Evolutionary conservation across 805 yeast species (phyloP).

Genomic region (Wickerhamomyces hampshirensis): DNA sequence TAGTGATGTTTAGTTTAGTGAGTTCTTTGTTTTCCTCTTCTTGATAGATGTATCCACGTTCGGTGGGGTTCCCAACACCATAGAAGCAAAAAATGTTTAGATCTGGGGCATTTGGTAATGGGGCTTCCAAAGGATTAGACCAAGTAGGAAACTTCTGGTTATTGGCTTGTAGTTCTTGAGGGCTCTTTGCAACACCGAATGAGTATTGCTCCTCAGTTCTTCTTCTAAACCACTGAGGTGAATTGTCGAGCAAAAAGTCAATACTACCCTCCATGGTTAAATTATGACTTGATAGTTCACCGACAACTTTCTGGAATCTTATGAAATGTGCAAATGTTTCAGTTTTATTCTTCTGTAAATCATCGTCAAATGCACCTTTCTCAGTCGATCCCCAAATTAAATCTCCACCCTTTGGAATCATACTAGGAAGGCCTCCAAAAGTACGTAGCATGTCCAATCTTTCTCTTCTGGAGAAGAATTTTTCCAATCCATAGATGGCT

Average conservation of each 20-base stretch:
- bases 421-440: constrained; percentile 92
- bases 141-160: constrained; percentile 74
- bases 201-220: constrained; percentile 72
- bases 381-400: constrained; percentile 75
- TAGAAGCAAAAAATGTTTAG: constrained; percentile 85
- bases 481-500: constrained; percentile 92
- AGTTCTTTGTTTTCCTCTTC: constrained; percentile 54
- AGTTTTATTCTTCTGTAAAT: constrained; percentile 23
- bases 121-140: constrained; percentile 92
- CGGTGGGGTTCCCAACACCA: constrained; percentile 97
- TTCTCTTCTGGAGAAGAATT: constrained; percentile 86
- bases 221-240: constrained; percentile 74
- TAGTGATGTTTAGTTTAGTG: constrained; percentile 60
- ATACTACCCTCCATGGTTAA: constrained; percentile 66
- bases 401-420: constrained; percentile 96
- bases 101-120: constrained; percentile 91
- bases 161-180: constrained; percentile 56
- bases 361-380: constrained; percentile 68
- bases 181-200: constrained; percentile 63
- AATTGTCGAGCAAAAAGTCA: constrained; percentile 53
- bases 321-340: constrained; percentile 69
- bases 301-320: constrained; percentile 46
- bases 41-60: constrained; percentile 82
- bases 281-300: constrained; percentile 42
- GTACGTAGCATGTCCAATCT: constrained; percentile 79